A percentile compares a stretch with the other conserved stretches of the same genome.
Conservation (phyloP, 208 protist genomes). For the Leishmania aethiopica region DNA sequence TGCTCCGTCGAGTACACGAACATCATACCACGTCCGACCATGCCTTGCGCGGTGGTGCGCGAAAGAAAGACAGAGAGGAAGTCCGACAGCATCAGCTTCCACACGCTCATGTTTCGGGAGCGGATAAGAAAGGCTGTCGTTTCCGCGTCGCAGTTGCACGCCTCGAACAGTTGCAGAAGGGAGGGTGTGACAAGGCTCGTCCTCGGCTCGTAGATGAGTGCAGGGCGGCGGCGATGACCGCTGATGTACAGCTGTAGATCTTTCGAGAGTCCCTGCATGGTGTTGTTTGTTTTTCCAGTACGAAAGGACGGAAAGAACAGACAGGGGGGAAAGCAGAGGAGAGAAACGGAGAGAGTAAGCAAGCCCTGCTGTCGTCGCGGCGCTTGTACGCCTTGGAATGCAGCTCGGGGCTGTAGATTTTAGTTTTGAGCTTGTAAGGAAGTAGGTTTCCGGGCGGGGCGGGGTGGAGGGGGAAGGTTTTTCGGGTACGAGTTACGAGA, state of each 20-base stretch:
- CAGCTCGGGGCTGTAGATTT: not conserved
- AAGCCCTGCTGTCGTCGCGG: not conserved
- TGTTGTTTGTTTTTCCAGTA: not conserved
- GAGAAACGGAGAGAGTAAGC: not conserved
- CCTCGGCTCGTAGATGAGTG: slow-evolving; percentile 50
- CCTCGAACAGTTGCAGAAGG: slow-evolving; percentile 45
- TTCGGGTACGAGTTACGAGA: too few relatives aligned
- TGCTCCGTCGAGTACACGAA: slow-evolving; percentile 83
- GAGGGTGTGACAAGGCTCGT: slow-evolving; percentile 35
- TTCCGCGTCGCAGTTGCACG: slow-evolving; percentile 50
- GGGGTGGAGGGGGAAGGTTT: not conserved
- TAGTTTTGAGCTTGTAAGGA: not conserved
- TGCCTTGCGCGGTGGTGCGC: slow-evolving; percentile 75
- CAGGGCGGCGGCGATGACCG: slow-evolving; percentile 43
- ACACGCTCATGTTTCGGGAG: slow-evolving; percentile 39
- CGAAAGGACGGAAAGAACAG: not conserved
- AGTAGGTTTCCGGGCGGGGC: not conserved
- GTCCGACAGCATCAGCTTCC: slow-evolving; percentile 43
- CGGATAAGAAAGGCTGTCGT: slow-evolving; percentile 53
- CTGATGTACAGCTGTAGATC: slow-evolving; percentile 40
- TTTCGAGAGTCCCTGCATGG: slow-evolving; percentile 35
- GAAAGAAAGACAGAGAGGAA: slow-evolving; percentile 62
- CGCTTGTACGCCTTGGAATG: not conserved
- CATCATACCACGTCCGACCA: slow-evolving; percentile 71
- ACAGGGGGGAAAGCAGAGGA: not conserved